Base-by-base conservation (phyloP, 805 yeast species). In the Diddensiella santjacobensis region DNA sequence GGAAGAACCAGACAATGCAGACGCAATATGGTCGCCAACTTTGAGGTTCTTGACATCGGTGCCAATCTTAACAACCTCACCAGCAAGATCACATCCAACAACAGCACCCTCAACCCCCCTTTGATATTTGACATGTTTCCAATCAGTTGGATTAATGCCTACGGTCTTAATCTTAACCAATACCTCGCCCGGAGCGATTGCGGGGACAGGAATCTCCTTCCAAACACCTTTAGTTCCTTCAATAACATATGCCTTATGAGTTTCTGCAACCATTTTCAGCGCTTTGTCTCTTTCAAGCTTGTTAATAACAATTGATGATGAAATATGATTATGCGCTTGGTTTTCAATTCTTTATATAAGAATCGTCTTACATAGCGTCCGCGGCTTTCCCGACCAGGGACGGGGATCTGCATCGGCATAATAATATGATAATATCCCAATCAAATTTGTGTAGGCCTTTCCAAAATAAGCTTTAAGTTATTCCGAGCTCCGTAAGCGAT, bases 141-240 rank as follows among this genome's bases (percentile, higher is more conserved):
- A 81, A 59, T 84, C 90, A 3, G 84, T 78, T 39, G 89, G 89
- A 58, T 84, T 84, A 36, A 74, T 71, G 1, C 84, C 87, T 45
- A 64, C 75, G 6, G 85, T 79, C 19, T 64, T 62, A 3, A 78
- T 70, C 60, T 78, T 73, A 45, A 84, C 63, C 13, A 81, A 63
- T 10, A 82, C 57, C 49, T 73, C 69, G 22, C 59, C 61, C 23
- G 63, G 64, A 11, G 52, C 60, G 39, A 75, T 65, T 20, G 57
- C 61, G 19, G 73, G 71, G 10, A 67, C 52, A 4, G 69, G 64
- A 3, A 67, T 59, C 10, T 58, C 54, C 42, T 61, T 52, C 11
- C 59, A 52, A 10, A 58, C 61, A 6, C 65, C 67, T 3, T 55
- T 56, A 23, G 55, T 56, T 35, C 70, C 71, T 24, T 68, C 64